phyloP scores from a whole-genome alignment of 805 yeast species.

The Saccharomycopsis guyanensis region DNA sequence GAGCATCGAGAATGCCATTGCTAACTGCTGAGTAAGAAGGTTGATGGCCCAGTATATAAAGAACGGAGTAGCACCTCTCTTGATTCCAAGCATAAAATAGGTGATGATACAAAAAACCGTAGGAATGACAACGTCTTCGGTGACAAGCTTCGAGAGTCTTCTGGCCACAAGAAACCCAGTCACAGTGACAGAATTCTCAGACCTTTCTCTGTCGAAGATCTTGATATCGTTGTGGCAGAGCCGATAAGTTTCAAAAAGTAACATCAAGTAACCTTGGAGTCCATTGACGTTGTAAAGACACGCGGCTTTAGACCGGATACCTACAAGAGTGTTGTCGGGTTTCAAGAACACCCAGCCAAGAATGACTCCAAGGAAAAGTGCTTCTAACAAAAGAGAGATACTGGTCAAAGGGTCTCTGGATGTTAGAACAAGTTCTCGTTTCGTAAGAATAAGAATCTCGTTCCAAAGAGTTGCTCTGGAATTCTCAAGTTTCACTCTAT shows the following conservation, averaged over 20 bases:
- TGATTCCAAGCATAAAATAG: slow-evolving; percentile 72
- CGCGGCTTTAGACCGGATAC: slow-evolving; percentile 53
- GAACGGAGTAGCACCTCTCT: slow-evolving; percentile 42
- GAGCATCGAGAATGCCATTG: slow-evolving; percentile 47
- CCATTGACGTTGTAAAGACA: slow-evolving; percentile 46
- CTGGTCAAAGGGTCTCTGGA: slow-evolving; percentile 45
- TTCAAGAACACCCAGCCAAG: slow-evolving; percentile 72
- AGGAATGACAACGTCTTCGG: slow-evolving; percentile 64
- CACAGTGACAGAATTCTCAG: slow-evolving; percentile 60
- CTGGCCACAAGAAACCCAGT: slow-evolving; percentile 62
- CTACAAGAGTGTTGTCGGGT: slow-evolving; percentile 52
- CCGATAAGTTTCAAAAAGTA: slow-evolving; percentile 52
- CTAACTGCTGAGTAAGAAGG: slow-evolving; percentile 47
- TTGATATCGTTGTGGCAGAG: slow-evolving; percentile 47
- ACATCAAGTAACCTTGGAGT: slow-evolving; percentile 46
- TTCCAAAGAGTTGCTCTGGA: slow-evolving; percentile 33
- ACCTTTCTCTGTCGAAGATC: slow-evolving; percentile 58
- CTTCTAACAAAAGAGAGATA: slow-evolving; percentile 36
- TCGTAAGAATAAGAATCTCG: slow-evolving; percentile 37
- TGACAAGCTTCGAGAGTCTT: slow-evolving; percentile 52
- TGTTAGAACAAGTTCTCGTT: slow-evolving; percentile 40
- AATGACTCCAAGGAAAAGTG: slow-evolving; percentile 48
- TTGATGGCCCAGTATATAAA: slow-evolving; percentile 55
- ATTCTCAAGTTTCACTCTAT: neutral
- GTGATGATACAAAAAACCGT: slow-evolving; percentile 52